Base-by-base conservation (phyloP, 495 filamentous ascomycete genomes). In the Talaromyces nanjingensis region DNA sequence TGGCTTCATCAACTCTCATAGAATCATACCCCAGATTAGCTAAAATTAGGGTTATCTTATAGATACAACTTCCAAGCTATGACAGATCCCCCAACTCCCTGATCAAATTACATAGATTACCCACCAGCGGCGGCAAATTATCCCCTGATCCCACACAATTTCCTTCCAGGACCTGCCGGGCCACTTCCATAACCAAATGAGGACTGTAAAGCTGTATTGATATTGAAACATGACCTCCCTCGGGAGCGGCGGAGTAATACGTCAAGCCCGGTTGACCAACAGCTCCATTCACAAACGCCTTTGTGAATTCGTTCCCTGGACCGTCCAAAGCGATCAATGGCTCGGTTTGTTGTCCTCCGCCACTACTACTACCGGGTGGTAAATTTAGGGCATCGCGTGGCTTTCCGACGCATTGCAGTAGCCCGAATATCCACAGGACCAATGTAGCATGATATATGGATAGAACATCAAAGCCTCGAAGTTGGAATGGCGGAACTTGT, bases 381-480 rank as follows among this genome's bases (percentile, higher is more conserved):
- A 47, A 66, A 3, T 62, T 5, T 2, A 58, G 34, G 14, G 65
- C 59, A 6, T 56, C 49, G 6, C 42, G 27, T 42, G 54, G 59
- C 12, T 33, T 64, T 39, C 65, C 68, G 14, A 65, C 67, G 57
- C 66, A 69, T 27, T 67, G 65, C 29, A 82, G 63, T 1, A 85
- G 68, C 20, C 82, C 84, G 58, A 82, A 85, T 0, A 77, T 78
- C 86, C 86, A 87, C 18, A 87, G 69, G 4, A 79, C 77, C 52
- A 87, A 66, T 14, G 76, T 73, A 1, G 83, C 84, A 63, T 87
- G 80, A 54, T 84, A 86, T 2, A 86, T 77, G 0, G 76, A 78
- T 31, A 87, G 73, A 16, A 80, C 79, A 60, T 80, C 80, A 65
- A 88, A 87, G 47, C 84, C 83, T 25, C 81, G 79, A 2, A 86